Conservation (phyloP, 129 eudicot species). For the Centella asiatica region DNA sequence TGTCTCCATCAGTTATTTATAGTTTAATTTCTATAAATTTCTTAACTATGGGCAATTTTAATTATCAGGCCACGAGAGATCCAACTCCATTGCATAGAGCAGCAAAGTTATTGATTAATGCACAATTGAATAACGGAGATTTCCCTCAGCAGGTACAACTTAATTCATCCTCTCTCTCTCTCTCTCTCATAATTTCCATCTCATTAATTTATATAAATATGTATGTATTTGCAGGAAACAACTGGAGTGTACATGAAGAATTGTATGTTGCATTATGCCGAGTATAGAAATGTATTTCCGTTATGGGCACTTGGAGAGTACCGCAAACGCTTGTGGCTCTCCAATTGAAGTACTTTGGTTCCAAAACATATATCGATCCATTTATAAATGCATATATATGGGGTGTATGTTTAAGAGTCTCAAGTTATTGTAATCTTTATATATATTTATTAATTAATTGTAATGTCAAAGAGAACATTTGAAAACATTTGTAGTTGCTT, state of each 20-base stretch:
- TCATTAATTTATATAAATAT: background rate
- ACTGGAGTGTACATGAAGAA: constrained; percentile 19
- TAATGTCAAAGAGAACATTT: too few relatives aligned
- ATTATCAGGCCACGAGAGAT: constrained; percentile 15
- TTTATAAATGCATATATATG: too few relatives aligned
- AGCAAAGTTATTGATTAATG: constrained; percentile 15
- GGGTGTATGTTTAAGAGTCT: too few relatives aligned
- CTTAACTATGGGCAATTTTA: too few relatives aligned
- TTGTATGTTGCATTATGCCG: constrained; percentile 14
- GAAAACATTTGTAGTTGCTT: too few relatives aligned
- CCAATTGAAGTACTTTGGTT: too few relatives aligned
- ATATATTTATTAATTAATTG: too few relatives aligned
- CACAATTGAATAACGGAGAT: constrained; percentile 19
- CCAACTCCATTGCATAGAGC: constrained; percentile 17
- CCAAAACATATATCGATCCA: too few relatives aligned
- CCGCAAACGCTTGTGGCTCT: constrained; percentile 14
- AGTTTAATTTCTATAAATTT: background rate
- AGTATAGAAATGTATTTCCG: constrained; percentile 14
- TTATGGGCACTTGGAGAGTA: constrained; percentile 16
- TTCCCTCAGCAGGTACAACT: constrained; percentile 18
- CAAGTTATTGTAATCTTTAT: too few relatives aligned
- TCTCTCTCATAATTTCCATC: background rate
- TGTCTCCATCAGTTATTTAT: background rate
- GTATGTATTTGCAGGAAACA: constrained; percentile 2
- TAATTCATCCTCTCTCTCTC: background rate